phyloP scores from a whole-genome alignment of 192 early-diverging fungal genomes.

The Gonapodya sp. region DNA sequence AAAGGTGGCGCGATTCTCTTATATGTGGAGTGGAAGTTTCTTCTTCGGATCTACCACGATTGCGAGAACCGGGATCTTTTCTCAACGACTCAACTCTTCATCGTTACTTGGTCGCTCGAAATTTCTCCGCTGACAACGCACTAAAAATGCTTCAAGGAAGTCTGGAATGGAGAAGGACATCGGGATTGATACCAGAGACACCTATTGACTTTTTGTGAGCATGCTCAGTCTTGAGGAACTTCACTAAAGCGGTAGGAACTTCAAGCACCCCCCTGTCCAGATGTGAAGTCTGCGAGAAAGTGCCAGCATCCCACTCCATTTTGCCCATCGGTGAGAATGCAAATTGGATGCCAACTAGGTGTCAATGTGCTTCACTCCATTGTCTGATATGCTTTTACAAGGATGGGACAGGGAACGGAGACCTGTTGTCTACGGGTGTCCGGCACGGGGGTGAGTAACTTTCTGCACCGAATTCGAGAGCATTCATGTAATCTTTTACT shows the following conservation, averaged over 20 bases:
- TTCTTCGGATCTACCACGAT: neutral
- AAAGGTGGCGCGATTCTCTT: neutral
- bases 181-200: neutral
- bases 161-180: constrained; percentile 4
- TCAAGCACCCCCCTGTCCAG: neutral
- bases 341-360: no score
- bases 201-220: neutral
- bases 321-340: constrained; percentile 1
- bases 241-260: neutral
- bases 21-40: neutral
- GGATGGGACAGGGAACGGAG: neutral
- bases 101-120: neutral
- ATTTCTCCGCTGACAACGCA: neutral
- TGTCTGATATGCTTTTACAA: no score
- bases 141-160: neutral
- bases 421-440: neutral
- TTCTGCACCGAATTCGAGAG: neutral
- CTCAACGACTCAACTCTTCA: neutral
- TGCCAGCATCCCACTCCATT: neutral
- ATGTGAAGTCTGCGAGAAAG: neutral
- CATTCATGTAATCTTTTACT: neutral
- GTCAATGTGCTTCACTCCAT: no score
- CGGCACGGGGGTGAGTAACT: neutral
- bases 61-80: neutral
- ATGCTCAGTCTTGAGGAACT: neutral